Evolutionary conservation across 2,329 filamentous ascomycete species (phyloP).

Genomic region (Cryphonectria radicalis): DNA sequence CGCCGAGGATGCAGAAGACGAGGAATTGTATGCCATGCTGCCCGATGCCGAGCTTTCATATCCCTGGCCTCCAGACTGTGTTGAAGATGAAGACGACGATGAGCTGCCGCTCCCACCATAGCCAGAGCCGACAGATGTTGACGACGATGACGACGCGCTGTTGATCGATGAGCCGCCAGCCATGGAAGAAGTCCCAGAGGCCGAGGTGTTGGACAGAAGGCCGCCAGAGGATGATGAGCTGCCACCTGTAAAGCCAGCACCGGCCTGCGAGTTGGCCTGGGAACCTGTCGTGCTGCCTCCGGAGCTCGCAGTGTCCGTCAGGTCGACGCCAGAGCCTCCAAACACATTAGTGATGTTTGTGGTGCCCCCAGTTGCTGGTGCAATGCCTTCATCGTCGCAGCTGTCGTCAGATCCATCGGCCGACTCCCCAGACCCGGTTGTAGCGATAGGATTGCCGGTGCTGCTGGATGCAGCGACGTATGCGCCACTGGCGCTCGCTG

Average conservation of each 20-base stretch:
- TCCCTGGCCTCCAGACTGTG: background rate
- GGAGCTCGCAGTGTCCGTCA: background rate
- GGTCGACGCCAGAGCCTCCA: background rate
- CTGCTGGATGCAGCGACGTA: background rate
- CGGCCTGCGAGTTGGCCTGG: background rate
- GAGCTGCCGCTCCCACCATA: background rate
- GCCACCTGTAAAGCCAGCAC: background rate
- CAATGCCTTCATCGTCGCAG: background rate
- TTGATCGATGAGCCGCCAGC: constrained; percentile 8
- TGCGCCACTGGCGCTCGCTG: background rate
- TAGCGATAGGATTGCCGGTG: background rate
- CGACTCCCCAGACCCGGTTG: background rate
- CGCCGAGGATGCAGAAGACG: constrained; percentile 4
- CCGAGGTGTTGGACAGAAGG: background rate
- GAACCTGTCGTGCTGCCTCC: background rate
- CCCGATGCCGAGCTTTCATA: background rate
- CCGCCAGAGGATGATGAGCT: background rate
- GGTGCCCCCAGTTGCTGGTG: background rate
- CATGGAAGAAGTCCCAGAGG: background rate
- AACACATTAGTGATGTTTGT: background rate
- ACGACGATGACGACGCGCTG: background rate
- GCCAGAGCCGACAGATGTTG: background rate
- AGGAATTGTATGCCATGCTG: background rate
- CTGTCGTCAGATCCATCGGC: background rate
- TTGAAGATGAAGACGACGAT: background rate